phyloP scores from a whole-genome alignment of 1,284 basidiomycete genomes.

The Apiotrichum akiyoshidainum region DNA sequence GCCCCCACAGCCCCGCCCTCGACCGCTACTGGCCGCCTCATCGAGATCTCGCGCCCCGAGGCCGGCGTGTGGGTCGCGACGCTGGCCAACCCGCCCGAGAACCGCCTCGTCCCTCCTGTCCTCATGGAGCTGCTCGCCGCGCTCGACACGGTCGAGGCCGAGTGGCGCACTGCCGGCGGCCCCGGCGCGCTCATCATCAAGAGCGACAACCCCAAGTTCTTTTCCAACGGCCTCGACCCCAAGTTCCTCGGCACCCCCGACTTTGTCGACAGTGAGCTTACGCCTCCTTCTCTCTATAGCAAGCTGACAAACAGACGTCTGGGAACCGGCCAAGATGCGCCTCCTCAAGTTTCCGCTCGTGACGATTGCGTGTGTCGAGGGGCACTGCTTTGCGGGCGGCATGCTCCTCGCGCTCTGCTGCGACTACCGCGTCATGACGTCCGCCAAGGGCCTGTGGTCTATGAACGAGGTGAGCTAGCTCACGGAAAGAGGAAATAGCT shows the following conservation, averaged over 20 bases:
- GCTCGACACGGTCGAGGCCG: neutral
- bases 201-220: constrained; percentile 1
- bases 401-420: constrained; percentile 75
- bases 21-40: too few relatives aligned
- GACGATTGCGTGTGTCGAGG: constrained; percentile 82
- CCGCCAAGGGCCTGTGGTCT: constrained; percentile 72
- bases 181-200: neutral
- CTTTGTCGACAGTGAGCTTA: too few relatives aligned
- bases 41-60: neutral
- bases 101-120: neutral
- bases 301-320: constrained; percentile 5
- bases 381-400: constrained; percentile 78
- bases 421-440: constrained; percentile 86
- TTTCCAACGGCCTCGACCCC: constrained; percentile 31
- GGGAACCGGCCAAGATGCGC: constrained; percentile 38
- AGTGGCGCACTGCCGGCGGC: neutral
- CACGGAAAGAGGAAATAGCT: neutral
- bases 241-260: constrained; percentile 37
- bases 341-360: constrained; percentile 52
- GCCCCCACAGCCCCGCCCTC: too few relatives aligned
- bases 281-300: too few relatives aligned
- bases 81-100: neutral
- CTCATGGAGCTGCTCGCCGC: neutral
- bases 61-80: neutral
- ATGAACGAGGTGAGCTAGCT: constrained; percentile 71